Base-by-base conservation (phyloP, 1,139 yeast species). In the Geotrichum carabidarum region DNA sequence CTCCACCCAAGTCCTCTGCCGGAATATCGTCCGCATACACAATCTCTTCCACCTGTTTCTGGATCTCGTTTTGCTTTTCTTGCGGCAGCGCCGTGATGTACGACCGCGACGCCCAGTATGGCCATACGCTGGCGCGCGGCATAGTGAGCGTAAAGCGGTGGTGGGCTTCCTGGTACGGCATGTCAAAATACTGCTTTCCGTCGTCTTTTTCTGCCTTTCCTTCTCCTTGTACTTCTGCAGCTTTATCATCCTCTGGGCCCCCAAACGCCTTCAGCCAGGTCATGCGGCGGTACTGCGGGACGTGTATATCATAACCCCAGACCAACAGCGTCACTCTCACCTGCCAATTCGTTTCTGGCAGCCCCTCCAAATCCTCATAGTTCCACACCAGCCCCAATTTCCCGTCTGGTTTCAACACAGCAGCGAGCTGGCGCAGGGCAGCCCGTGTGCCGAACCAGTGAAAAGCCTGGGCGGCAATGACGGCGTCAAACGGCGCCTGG, bases 381-480 rank as follows among this genome's bases (percentile, higher is more conserved):
- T 83, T 83, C 88, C 88, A 83, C 57, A 83, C 76, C 52, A 81
- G 65, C 0, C 83, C 86, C 34, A 83, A 71, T 50, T 64, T 65
- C 4, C 78, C 80, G 17, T 67, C 71, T 0, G 84, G 83, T 60
- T 78, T 79, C 60, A 83, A 71, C 0, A 82, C 81, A 31, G 87
- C 70, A 42, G 70, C 62, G 34, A 83, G 65, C 63, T 83, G 87
- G 54, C 69, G 66, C 41, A 83, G 65, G 1, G 84, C 73, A 4
- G 70, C 73, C 1, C 60, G 55, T 62, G 80, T 83, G 14, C 82
- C 76, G 66, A 83, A 83, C 88, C 88, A 83, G 62, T 83, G 88
- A 66, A 79, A 83, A 0, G 82, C 88, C 62, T 83, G 87, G 0
- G 88, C 86, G 11, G 79, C 68, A n/a, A 81, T 68, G 0, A 83